Evolutionary conservation across 2,329 filamentous ascomycete species (phyloP).

Genomic region (Penicillium sp.): DNA sequence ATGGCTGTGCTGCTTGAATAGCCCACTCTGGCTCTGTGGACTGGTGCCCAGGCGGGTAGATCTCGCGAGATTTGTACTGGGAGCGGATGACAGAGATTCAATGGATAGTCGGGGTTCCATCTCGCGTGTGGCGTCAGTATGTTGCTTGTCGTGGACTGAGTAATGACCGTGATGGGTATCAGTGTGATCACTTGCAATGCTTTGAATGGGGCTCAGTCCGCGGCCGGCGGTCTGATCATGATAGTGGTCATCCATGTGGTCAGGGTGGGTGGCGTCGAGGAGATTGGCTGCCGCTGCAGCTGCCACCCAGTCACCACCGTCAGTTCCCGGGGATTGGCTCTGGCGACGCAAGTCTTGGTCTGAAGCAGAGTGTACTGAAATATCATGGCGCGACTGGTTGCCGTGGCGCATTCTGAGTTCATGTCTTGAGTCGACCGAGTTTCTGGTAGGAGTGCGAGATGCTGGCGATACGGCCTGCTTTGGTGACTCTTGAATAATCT

Average conservation of each 20-base stretch:
- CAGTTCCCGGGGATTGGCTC: constrained; percentile 29
- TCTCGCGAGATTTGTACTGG: constrained; percentile 55
- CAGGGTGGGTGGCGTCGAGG: constrained; percentile 39
- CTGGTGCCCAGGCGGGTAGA: constrained; percentile 54
- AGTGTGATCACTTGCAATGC: constrained; percentile 80
- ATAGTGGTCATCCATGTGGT: constrained; percentile 49
- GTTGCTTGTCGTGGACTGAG: constrained; percentile 3
- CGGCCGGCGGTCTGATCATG: constrained; percentile 63
- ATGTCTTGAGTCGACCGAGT: constrained; percentile 46
- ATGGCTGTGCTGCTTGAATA: constrained; percentile 45
- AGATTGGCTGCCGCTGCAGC: constrained; percentile 40
- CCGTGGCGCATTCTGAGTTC: constrained; percentile 65
- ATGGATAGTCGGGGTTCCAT: constrained; percentile 51
- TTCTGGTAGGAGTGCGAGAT: constrained; percentile 59
- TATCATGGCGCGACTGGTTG: constrained; percentile 52
- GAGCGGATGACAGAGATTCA: constrained; percentile 55
- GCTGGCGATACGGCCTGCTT: constrained; percentile 55
- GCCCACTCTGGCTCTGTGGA: constrained; percentile 49
- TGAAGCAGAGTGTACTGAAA: constrained; percentile 45
- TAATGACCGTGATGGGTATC: constrained; percentile 49
- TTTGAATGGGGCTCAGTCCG: constrained; percentile 83
- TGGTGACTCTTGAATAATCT: constrained; percentile 59
- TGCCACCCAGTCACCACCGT: constrained; percentile 39
- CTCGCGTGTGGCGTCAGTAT: constrained; percentile 56
- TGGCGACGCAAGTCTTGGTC: constrained; percentile 46